Base-by-base conservation (phyloP, 2,329 filamentous ascomycete genomes). In the Colletotrichum orbiculare region DNA sequence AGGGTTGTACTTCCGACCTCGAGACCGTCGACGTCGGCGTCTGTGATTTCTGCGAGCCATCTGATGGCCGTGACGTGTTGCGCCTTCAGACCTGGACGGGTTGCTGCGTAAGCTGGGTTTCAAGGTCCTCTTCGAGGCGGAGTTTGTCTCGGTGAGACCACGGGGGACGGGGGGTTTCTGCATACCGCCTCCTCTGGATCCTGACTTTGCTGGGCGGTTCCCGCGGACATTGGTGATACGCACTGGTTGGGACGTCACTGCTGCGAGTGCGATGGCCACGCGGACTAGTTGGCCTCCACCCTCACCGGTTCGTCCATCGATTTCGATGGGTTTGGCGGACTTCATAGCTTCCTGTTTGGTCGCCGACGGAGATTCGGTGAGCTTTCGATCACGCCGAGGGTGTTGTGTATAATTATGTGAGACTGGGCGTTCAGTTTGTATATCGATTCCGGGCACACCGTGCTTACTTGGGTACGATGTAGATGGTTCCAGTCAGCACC, bases 241-340 rank as follows among this genome's bases (percentile, higher is more conserved):
- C 37, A 90, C 77, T 0, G 86, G 77, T 59, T 82, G 82, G 0
- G 79, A 79, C 2, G 85, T 84, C 35, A 89, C 79, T 1, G 87
- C 83, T 10, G 87, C 82, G 7, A 90, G 76, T 2, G 80, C 80
- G 41, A 86, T 78, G 2, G 87, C 86, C 2, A 88, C 77, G 47
- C 88, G 77, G 1, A 89, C 82, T 0, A 90, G 74, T 68, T 90
- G 87, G 2, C 87, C 87, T 4, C 87, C 88, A 5, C 88, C 88
- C 71, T 89, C 87, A 1, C 87, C 87, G 0, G 81, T 85, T 11
- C 80, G 75, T 13, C 87, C 87, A 68, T 89, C 86, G 2, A 89
- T 73, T 56, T 81, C 76, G 33, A 88, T 79, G 8, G 72, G 66
- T 46, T 77, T 79, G 25, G 25, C 25, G 25, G 4, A 25, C 25